Evolutionary conservation across 2,329 filamentous ascomycete species (phyloP).

Genomic region (Fusarium transvaalense): DNA sequence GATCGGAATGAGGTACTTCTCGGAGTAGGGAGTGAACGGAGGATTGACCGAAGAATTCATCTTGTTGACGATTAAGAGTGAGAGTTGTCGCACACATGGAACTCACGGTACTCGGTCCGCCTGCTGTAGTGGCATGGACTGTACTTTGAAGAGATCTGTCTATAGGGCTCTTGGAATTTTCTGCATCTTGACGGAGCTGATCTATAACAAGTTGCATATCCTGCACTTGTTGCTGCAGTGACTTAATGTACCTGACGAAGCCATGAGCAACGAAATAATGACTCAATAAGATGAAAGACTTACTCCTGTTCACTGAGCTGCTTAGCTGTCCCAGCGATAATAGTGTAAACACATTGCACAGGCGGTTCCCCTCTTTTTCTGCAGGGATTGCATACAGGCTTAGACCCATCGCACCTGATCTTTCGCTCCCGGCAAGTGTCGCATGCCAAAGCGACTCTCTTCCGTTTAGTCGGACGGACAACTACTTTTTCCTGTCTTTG

Average conservation of each 20-base stretch:
- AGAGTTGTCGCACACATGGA: constrained; percentile 9
- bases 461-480: background rate
- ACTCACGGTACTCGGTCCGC: constrained; percentile 3
- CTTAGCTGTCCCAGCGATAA: background rate
- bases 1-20: background rate
- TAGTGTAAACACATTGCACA: background rate
- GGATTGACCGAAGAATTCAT: constrained; percentile 2
- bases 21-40: constrained; percentile 10
- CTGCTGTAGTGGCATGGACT: background rate
- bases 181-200: constrained; percentile 3
- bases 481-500: too few relatives aligned
- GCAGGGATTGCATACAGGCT: constrained; percentile 5
- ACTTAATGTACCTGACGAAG: background rate
- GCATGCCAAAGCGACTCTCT: constrained; percentile 11
- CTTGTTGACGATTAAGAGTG: background rate
- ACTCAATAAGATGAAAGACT: background rate
- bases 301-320: constrained; percentile 14
- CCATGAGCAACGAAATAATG: too few relatives aligned
- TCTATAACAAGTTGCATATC: constrained; percentile 7
- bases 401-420: constrained; percentile 6
- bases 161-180: background rate
- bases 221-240: background rate
- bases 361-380: background rate
- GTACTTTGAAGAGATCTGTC: background rate
- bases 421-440: constrained; percentile 10